phyloP scores from a whole-genome alignment of 2,329 filamentous ascomycete genomes.

The Trichocomaceae sp. region DNA sequence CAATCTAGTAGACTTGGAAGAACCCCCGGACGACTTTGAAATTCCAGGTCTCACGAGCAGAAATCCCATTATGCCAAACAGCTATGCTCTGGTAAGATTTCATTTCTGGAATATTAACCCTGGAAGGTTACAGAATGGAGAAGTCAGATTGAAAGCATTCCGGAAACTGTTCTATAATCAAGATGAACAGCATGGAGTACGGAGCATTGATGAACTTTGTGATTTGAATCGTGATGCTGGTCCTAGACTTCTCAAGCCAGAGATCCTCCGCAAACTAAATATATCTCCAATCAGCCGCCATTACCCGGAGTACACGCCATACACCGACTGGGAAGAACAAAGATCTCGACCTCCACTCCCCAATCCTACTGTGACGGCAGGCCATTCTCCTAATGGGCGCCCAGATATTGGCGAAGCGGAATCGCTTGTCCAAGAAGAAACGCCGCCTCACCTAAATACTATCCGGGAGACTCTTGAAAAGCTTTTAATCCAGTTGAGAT shows the following conservation, averaged over 20 bases:
- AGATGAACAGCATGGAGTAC: neutral
- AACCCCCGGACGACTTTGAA: slow-evolving; percentile 3
- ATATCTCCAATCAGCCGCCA: slow-evolving; percentile 21
- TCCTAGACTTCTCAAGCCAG: slow-evolving; percentile 24
- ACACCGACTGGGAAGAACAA: neutral
- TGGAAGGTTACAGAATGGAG: neutral
- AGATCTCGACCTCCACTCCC: neutral
- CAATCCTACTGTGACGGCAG: neutral
- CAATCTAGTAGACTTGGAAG: neutral
- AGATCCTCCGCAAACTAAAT: slow-evolving; percentile 7
- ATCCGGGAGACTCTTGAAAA: slow-evolving; percentile 5
- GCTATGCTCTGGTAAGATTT: neutral
- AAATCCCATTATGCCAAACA: neutral
- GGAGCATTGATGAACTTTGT: neutral
- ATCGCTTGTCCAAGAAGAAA: neutral
- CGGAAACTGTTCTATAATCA: slow-evolving; percentile 10
- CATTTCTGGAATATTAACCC: slow-evolving; percentile 13
- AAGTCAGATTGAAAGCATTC: neutral
- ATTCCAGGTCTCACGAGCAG: neutral
- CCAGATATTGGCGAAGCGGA: neutral
- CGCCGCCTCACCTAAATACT: neutral
- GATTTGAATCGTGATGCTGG: slow-evolving; percentile 17
- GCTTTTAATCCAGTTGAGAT: slow-evolving; percentile 6
- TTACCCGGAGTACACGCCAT: slow-evolving; percentile 15
- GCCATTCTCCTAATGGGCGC: neutral